These are phyloP conservation scores for Ceratocystis diversiconidia DNA, from an alignment of 2,329 filamentous ascomycete species.

Conservation along the genomic window DNA sequence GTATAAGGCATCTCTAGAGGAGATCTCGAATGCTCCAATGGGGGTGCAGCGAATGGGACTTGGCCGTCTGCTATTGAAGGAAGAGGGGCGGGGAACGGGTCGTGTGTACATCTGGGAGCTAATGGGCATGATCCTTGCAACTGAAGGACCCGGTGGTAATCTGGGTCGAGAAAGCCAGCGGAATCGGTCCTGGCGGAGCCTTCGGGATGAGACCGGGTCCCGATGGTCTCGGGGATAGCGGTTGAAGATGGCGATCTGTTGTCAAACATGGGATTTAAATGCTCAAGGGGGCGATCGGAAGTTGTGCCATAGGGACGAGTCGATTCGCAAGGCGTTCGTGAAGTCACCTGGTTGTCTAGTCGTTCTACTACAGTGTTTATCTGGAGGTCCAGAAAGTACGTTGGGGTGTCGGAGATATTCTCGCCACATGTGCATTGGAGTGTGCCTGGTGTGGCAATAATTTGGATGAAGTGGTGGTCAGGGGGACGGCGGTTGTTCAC, in stretches of 20 bases:
- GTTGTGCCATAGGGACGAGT: neutral
- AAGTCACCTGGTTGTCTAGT: neutral
- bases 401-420: neutral
- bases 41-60: neutral
- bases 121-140: neutral
- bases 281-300: neutral
- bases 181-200: neutral
- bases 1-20: neutral
- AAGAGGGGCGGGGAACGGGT: neutral
- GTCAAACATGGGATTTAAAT: neutral
- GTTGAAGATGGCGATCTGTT: too few species aligned
- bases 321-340: neutral
- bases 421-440: neutral
- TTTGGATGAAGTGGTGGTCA: neutral
- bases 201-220: neutral
- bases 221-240: neutral
- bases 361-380: neutral
- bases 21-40: neutral
- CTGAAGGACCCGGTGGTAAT: neutral
- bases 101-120: neutral
- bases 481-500: neutral
- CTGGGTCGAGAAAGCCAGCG: neutral
- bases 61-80: neutral
- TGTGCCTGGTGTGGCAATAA: neutral
- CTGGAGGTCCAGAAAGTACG: neutral